Base-by-base conservation (phyloP, 352 stramenopile genomes). In the Pythium periplocum region DNA sequence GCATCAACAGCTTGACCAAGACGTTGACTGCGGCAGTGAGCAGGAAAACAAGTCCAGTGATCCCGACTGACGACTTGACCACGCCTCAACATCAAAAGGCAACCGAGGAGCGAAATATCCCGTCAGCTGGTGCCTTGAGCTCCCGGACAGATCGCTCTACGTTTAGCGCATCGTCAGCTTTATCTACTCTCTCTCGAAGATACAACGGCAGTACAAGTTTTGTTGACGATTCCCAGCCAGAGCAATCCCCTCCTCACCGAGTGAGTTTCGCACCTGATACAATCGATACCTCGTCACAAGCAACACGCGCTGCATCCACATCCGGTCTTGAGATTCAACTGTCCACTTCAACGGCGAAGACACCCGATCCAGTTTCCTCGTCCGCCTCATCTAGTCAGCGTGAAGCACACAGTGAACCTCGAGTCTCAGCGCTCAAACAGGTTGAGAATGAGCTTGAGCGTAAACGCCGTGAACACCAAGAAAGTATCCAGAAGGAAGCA, bases 401-500 rank as follows among this genome's bases (percentile, higher is more conserved):
- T 32, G 58, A 62, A 33, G 53, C 54, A 8, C 58, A 70, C 3
- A 70, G 62, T 39, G 62, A 70, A 34, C 57, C 54, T 10, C 57
- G 58, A 30, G 9, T 49, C 5, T 40, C 34, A 31, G 36, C 46
- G 38, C 34, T 36, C 17, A 66, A 70, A 48, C 17, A 39, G 2
- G 51, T 58, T 31, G 56, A 64, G 8, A 37, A 62, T 48, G 62
- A 69, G 42, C 47, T 68, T 7, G 66, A 84, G 38, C 65, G 73
- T 3, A 78, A 65, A 40, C 69, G 71, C 36, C 66, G 65, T 43
- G 71, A 87, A 41, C 74, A 86, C 31, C 64, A 84, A 38, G 72
- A 82, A 51, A 81, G 57, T n/a, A 80, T 91, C 30, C 62, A 85
- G 31, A 71, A 72, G 2, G 78, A 92, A 57, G 77, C 75, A 3